These are phyloP conservation scores for Coniochaeta prunicola DNA, from an alignment of 2,329 filamentous ascomycete genomes.

Conservation along the genomic window DNA sequence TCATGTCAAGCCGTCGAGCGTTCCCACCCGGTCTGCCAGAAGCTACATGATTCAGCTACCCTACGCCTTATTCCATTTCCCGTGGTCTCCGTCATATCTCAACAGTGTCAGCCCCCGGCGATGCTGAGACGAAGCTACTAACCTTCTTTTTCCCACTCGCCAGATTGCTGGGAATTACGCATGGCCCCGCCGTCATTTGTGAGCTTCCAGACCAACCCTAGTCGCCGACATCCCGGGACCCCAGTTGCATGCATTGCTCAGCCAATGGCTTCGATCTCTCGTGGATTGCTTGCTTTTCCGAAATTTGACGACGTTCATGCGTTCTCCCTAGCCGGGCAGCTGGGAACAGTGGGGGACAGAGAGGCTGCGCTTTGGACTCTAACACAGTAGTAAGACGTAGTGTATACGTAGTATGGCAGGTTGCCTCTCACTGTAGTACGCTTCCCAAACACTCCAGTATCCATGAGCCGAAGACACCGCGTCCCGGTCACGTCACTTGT, in stretches of 20 bases:
- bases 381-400: too few relatives aligned
- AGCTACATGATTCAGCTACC: neutral
- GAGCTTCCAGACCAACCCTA: neutral
- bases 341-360: too few relatives aligned
- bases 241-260: neutral
- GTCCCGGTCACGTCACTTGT: too few relatives aligned
- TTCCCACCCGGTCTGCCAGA: neutral
- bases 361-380: too few relatives aligned
- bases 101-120: neutral
- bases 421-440: too few relatives aligned
- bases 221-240: neutral
- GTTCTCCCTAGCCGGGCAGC: neutral
- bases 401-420: too few relatives aligned
- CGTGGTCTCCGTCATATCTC: conserved; percentile 3
- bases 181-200: neutral
- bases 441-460: too few relatives aligned
- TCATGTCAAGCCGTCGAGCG: neutral
- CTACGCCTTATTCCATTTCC: neutral
- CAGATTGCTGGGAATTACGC: neutral
- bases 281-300: neutral
- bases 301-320: neutral
- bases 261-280: neutral
- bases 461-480: too few relatives aligned
- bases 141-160: neutral
- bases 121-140: neutral